phyloP scores from a whole-genome alignment of 495 filamentous ascomycete genomes.

The Choiromyces venosus region DNA sequence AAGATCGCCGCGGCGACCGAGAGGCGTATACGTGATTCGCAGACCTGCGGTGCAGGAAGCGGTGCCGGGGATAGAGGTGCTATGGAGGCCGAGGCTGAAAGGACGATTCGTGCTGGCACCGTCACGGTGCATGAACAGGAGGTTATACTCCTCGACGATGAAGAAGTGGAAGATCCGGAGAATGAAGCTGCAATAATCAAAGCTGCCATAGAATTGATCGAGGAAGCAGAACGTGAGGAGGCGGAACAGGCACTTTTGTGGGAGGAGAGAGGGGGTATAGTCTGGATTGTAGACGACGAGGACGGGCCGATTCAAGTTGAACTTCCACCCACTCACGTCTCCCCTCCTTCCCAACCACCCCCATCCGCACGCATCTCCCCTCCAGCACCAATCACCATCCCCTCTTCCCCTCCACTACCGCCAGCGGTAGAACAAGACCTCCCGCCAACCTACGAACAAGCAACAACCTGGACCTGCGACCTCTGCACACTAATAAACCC shows the following conservation, averaged over 20 bases:
- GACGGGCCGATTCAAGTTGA: conserved; percentile 15
- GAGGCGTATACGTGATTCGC: conserved; percentile 58
- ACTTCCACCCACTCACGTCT: not conserved
- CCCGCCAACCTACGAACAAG: conserved; percentile 26
- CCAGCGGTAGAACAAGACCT: conserved; percentile 9
- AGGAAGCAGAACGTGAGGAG: conserved; percentile 64
- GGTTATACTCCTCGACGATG: conserved; percentile 38
- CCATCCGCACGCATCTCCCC: conserved; percentile 2
- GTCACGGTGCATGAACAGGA: conserved; percentile 53
- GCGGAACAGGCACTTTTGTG: conserved; percentile 54
- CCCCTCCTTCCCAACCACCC: not conserved
- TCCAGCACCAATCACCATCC: not conserved
- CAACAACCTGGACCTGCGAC: conserved; percentile 63
- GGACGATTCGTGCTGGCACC: conserved; percentile 68
- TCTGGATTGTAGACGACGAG: conserved; percentile 27
- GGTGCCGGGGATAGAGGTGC: conserved; percentile 52
- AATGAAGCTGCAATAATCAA: conserved; percentile 86
- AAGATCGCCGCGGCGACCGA: conserved; percentile 69
- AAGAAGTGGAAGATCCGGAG: conserved; percentile 83
- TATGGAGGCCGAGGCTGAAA: conserved; percentile 57
- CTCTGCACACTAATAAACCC: conserved; percentile 83
- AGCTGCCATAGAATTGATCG: conserved; percentile 79
- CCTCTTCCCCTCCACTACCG: not conserved
- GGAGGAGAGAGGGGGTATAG: conserved; percentile 18
- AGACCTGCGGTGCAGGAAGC: conserved; percentile 71